phyloP scores from a whole-genome alignment of 2,329 filamentous ascomycete genomes.

The Parasarocladium wereldwijsianum region DNA sequence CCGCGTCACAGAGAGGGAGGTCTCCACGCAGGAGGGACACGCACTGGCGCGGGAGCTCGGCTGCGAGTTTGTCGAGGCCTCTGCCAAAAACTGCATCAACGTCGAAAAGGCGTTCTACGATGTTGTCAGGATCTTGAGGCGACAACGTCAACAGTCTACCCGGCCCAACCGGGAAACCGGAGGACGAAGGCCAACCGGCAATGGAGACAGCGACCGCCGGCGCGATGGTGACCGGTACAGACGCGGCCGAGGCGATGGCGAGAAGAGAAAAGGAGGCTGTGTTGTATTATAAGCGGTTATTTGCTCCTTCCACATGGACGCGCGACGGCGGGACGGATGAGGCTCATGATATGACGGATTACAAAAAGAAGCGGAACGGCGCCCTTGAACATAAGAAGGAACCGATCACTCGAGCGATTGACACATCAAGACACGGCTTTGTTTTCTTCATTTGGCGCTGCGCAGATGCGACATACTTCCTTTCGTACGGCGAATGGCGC shows the following conservation, averaged over 20 bases:
- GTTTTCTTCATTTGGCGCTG: too few species aligned
- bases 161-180: constrained; percentile 20
- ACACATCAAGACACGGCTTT: too few species aligned
- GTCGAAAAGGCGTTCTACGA: constrained; percentile 98
- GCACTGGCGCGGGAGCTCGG: constrained; percentile 82
- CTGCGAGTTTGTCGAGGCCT: constrained; percentile 94
- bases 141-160: constrained; percentile 52
- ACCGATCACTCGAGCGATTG: too few species aligned
- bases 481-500: constrained; percentile 6
- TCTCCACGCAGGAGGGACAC: constrained; percentile 90
- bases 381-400: too few species aligned
- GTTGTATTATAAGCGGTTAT: constrained; percentile 21
- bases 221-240: constrained; percentile 15
- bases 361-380: constrained; percentile 4
- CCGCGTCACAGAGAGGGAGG: constrained; percentile 85
- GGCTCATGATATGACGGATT: constrained; percentile 4
- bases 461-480: constrained; percentile 2
- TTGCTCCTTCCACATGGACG: not conserved
- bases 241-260: constrained; percentile 20
- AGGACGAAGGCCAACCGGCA: constrained; percentile 23
- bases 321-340: constrained; percentile 1
- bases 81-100: constrained; percentile 95
- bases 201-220: constrained; percentile 19
- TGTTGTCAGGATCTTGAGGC: constrained; percentile 78
- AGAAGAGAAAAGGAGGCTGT: constrained; percentile 22